Base-by-base conservation (phyloP, 148 eudicot genomes). In the Chenopodium album region DNA sequence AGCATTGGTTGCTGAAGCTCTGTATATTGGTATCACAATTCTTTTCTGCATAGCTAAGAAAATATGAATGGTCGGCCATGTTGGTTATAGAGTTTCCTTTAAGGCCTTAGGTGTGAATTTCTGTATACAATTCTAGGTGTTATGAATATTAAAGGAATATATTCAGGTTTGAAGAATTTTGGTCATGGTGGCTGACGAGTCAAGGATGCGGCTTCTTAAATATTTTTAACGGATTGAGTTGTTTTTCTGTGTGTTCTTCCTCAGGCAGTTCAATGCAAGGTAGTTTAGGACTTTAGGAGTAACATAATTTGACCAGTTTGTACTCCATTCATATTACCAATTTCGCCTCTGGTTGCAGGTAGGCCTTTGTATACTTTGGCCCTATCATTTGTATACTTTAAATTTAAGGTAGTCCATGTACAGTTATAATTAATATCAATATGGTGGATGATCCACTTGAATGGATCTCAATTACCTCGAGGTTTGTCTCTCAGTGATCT, bases 1-100 rank as follows among this genome's bases (percentile, higher is more conserved):
- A 90, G 86, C 76, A 81, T 92, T 28, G 94, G 91, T 29, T 94
- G 99, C 86, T 94, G 84, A 92, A 63, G 77, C 28, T 7, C 31
- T 37, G 60, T 71, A 52, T 16, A 54, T 60, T 70, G 56, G 20
- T 50, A 52, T 9, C 60, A 46, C 73, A 69, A 10, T 69, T n/a
- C 31, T 17, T 46, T n/a, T 11, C 41, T 62, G 77, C 56, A 28
- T 56, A 41, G 74, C 50, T 72, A 22, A n/a, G 11, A 20, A 52
- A 78, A 46, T 17, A 65, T 19, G 79, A 79, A 37, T 26, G 14
- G 17, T 37, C 19, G 13, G 71, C 23, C 69, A 26, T 13, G 28
- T 22, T 62, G 66, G 26, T n/a, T 62, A 10, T 62, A 22, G n/a
- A 34, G 47, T 32, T 29, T 69, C 73, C 20, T 32, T 34, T 69